Conservation (phyloP, 106 monocot species). For the Triglochin maritima region DNA sequence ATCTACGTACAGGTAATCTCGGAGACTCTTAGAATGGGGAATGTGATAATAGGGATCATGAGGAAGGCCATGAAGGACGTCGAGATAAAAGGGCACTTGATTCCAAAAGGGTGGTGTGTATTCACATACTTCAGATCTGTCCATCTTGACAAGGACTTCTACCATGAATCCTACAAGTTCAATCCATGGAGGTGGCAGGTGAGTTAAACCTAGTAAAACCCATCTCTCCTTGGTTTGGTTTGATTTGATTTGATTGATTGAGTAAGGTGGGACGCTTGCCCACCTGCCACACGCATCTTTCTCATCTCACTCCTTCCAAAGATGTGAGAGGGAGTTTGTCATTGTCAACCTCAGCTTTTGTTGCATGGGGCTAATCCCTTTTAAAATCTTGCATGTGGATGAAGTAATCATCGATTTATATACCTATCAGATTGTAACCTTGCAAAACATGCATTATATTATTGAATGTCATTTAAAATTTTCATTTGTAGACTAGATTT, state of each 20-base stretch:
- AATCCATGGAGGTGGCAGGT: conserved; percentile 30
- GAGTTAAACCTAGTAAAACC: background rate
- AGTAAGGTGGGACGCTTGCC: no score
- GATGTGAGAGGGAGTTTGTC: no score
- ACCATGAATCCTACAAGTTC: conserved; percentile 18
- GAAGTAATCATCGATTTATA: no score
- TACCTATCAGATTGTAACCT: no score
- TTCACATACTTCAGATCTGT: conserved; percentile 22
- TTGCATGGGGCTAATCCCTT: no score
- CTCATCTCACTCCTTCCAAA: no score
- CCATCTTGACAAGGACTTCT: conserved; percentile 15
- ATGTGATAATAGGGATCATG: conserved; percentile 77
- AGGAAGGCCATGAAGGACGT: conserved; percentile 68
- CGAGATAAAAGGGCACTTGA: conserved; percentile 40
- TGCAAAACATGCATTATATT: no score
- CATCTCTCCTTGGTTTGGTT: background rate
- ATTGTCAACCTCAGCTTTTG: no score
- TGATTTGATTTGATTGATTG: background rate
- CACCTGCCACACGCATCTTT: no score
- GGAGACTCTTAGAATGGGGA: conserved; percentile 74
- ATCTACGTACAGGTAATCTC: conserved; percentile 44
- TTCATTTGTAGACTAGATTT: no score
- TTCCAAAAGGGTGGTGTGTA: conserved; percentile 20
- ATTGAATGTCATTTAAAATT: no score
- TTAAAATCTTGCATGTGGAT: no score